phyloP scores from a whole-genome alignment of 1,284 basidiomycete species.

The Sanghuangporus weigelae region DNA sequence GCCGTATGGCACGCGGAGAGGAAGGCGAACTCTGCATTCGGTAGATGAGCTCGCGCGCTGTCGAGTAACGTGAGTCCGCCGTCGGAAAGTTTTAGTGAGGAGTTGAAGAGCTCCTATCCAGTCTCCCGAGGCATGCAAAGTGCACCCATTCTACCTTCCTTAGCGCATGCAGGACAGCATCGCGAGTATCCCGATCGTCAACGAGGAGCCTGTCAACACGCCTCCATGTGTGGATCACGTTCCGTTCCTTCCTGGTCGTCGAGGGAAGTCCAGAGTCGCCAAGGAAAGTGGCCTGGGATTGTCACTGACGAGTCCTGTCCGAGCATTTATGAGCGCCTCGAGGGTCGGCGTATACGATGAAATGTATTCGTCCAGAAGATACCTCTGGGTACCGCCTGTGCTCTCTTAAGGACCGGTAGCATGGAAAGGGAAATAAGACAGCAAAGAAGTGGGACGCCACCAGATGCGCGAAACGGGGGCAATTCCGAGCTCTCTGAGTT shows the following conservation, averaged over 20 bases:
- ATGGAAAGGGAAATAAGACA: constrained; percentile 37
- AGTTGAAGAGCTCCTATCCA: not conserved
- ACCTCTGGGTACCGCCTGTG: not conserved
- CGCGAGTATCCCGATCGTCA: not conserved
- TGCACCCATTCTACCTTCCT: not conserved
- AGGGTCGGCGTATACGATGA: constrained; percentile 37
- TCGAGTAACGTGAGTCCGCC: constrained; percentile 22
- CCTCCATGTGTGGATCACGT: not conserved
- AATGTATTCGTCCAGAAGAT: constrained; percentile 28
- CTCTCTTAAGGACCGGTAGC: not conserved
- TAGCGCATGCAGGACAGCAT: not conserved
- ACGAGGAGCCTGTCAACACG: not conserved
- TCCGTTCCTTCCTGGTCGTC: not conserved
- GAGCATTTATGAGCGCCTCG: constrained; percentile 26
- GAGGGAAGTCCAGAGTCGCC: not conserved
- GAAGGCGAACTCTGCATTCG: constrained; percentile 32
- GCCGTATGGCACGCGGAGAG: constrained; percentile 29
- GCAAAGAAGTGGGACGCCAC: constrained; percentile 37
- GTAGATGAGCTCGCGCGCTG: constrained; percentile 24
- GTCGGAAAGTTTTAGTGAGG: not conserved
- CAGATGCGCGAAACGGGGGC: constrained; percentile 31
- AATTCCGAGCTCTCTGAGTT: constrained; percentile 18
- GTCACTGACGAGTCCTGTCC: not conserved
- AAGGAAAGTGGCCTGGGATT: not conserved
- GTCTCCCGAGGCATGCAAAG: not conserved